Percentiles rank a stretch among this genome's conserved stretches.
phyloP scores from a whole-genome alignment of 192 early-diverging fungal species.

The Coemansia sp. region DNA sequence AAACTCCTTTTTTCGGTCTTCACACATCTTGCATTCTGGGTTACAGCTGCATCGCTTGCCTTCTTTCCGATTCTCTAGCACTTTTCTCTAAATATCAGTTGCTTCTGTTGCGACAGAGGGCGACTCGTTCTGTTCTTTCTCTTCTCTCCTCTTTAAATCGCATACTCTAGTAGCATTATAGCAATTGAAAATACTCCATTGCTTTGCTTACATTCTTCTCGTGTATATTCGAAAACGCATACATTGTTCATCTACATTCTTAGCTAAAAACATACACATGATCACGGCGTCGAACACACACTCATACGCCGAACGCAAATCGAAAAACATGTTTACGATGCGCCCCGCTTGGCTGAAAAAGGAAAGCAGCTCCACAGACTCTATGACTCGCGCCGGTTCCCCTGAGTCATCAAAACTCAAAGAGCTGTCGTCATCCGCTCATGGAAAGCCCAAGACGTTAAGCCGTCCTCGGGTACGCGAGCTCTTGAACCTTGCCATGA shows the following conservation, averaged over 20 bases:
- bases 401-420: constrained; percentile 40
- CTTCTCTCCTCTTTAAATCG: neutral
- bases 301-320: constrained; percentile 46
- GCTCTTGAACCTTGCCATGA: constrained; percentile 46
- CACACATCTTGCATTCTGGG: no score
- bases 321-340: constrained; percentile 51
- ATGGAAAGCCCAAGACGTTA: constrained; percentile 41
- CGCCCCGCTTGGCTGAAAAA: constrained; percentile 49
- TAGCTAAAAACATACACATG: constrained; percentile 15
- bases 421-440: constrained; percentile 29
- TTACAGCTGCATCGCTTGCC: no score
- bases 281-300: constrained; percentile 40
- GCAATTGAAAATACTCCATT: neutral
- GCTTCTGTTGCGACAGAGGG: neutral
- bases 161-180: neutral
- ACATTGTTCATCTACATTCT: neutral
- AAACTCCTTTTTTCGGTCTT: no score
- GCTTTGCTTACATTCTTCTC: neutral
- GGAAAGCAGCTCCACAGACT: constrained; percentile 12
- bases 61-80: neutral
- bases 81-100: neutral
- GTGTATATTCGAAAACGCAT: neutral
- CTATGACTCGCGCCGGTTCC: constrained; percentile 16
- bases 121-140: neutral
- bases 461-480: constrained; percentile 48